phyloP scores from a whole-genome alignment of 2,329 filamentous ascomycete genomes.

The Exophiala sp. region DNA sequence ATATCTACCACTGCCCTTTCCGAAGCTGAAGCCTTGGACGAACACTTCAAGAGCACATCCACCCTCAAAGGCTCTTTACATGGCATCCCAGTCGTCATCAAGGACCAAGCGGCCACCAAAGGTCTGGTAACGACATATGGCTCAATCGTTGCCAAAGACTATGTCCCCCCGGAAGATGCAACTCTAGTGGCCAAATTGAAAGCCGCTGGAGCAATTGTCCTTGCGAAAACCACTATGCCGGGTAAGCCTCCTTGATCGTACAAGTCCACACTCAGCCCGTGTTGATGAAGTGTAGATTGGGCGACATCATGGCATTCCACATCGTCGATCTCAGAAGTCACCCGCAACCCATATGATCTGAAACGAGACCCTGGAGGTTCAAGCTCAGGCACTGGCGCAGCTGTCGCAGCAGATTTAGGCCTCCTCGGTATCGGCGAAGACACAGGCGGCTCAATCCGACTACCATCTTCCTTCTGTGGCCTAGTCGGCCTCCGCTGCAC shows the following conservation, averaged over 20 bases:
- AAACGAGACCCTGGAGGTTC: constrained; percentile 62
- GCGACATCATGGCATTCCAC: constrained; percentile 61
- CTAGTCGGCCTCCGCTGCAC: constrained; percentile 49
- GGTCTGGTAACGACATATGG: constrained; percentile 57
- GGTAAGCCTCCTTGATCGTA: constrained; percentile 1
- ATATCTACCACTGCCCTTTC: constrained; percentile 50
- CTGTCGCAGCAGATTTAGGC: constrained; percentile 56
- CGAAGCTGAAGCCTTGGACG: constrained; percentile 48
- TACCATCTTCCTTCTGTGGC: constrained; percentile 42
- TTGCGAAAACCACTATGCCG: constrained; percentile 53
- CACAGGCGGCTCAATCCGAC: constrained; percentile 48
- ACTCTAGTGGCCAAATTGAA: constrained; percentile 50
- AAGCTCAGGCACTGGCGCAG: constrained; percentile 61
- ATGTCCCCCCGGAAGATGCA: constrained; percentile 47
- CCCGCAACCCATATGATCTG: constrained; percentile 62
- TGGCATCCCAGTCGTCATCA: constrained; percentile 56
- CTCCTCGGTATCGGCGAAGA: constrained; percentile 57
- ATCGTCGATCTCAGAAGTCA: constrained; percentile 61
- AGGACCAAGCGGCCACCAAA: constrained; percentile 61
- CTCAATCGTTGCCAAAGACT: constrained; percentile 40
- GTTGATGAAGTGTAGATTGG: constrained; percentile 5
- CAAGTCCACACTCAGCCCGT: neutral
- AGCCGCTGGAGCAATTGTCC: constrained; percentile 49
- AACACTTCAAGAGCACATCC: constrained; percentile 36
- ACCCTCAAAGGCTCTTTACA: constrained; percentile 44